Conservation (phyloP, 2,329 filamentous ascomycete genomes). For the Septoria petroselini region DNA sequence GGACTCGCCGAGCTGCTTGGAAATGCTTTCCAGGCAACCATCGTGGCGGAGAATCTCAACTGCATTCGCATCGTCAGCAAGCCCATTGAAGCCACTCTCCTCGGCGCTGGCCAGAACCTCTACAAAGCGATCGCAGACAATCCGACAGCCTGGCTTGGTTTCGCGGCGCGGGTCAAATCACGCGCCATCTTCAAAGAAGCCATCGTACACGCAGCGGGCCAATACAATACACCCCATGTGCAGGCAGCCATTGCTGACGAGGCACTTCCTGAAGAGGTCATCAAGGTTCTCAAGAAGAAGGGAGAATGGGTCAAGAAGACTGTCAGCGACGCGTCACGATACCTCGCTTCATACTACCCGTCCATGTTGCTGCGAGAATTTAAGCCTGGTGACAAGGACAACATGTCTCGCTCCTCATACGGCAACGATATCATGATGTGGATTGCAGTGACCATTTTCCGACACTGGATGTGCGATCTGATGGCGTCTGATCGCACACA, state of each 20-base stretch:
- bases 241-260: constrained; percentile 26
- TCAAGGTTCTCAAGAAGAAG: constrained; percentile 35
- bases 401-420: constrained; percentile 44
- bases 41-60: constrained; percentile 48
- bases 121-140: constrained; percentile 45
- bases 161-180: constrained; percentile 47
- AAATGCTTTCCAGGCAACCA: constrained; percentile 43
- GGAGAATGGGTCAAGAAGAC: constrained; percentile 33
- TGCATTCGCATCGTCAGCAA: constrained; percentile 44
- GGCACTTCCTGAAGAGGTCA: constrained; percentile 26
- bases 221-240: constrained; percentile 37
- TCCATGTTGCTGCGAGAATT: constrained; percentile 29
- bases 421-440: constrained; percentile 51
- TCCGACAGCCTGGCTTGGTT: constrained; percentile 47
- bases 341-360: constrained; percentile 40
- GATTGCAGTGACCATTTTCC: constrained; percentile 49
- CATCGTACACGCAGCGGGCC: constrained; percentile 45
- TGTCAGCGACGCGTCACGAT: constrained; percentile 29
- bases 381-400: constrained; percentile 34
- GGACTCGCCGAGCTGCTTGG: constrained; percentile 41
- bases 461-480: constrained; percentile 47
- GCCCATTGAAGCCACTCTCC: constrained; percentile 48
- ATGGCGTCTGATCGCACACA: constrained; percentile 42
- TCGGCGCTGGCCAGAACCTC: constrained; percentile 48
- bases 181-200: constrained; percentile 47